Evolutionary conservation across 2,329 filamentous ascomycete genomes (phyloP).

Genomic region (Diplodia seriata): DNA sequence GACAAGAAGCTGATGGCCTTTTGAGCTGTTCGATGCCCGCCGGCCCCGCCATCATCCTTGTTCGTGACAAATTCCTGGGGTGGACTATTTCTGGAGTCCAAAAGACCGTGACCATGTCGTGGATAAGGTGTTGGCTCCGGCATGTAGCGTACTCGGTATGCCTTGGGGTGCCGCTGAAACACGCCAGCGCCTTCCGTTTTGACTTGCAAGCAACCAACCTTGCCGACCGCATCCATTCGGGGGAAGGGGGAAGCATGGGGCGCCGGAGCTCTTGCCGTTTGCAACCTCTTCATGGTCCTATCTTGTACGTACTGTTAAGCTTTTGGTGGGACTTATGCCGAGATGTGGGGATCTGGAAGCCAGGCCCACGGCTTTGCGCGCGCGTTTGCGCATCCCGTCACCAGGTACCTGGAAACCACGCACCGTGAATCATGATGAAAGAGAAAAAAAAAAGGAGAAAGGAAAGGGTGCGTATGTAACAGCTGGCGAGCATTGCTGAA

Average conservation of each 20-base stretch:
- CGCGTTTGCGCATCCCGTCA: not conserved
- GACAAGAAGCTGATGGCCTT: too few species aligned
- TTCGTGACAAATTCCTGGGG: not conserved
- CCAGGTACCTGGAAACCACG: not conserved
- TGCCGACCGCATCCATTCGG: not conserved
- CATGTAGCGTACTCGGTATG: not conserved
- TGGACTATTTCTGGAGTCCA: not conserved
- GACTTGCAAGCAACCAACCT: not conserved
- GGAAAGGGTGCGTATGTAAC: not conserved
- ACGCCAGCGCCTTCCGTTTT: not conserved
- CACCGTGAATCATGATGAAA: not conserved
- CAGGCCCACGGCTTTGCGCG: not conserved
- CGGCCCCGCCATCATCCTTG: not conserved
- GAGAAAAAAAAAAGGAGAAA: not conserved
- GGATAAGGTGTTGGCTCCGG: not conserved
- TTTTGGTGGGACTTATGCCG: not conserved
- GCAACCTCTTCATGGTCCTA: not conserved
- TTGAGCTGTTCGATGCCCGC: too few species aligned
- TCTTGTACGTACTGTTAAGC: not conserved
- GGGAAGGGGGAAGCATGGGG: not conserved
- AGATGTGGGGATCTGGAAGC: not conserved
- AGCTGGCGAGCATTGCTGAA: not conserved
- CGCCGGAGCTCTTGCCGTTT: not conserved
- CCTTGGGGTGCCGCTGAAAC: conserved; percentile 13
- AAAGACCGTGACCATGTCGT: not conserved